Percentiles rank a stretch among this genome's conserved stretches.
Conservation (phyloP, 352 stramenopile genomes). For the Peronospora destructor region DNA sequence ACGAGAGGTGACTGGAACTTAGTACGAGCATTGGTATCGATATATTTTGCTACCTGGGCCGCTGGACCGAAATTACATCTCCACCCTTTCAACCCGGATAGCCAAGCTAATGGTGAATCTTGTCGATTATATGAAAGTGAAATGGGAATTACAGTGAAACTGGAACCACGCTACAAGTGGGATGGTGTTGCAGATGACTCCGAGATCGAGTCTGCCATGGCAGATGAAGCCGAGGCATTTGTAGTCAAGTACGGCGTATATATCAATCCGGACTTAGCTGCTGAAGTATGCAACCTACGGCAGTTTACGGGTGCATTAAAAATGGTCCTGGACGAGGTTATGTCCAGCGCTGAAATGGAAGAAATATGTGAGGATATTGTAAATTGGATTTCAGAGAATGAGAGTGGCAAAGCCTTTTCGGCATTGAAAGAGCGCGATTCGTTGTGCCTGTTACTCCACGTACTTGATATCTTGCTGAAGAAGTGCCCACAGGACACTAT, state of each 20-base stretch:
- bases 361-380: conserved; percentile 71
- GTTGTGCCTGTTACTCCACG: conserved; percentile 65
- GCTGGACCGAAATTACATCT: conserved; percentile 45
- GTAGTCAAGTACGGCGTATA: conserved; percentile 80
- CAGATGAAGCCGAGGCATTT: conserved; percentile 57
- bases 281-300: conserved; percentile 69
- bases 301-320: conserved; percentile 59
- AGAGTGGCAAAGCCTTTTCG: conserved; percentile 39
- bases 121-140: conserved; percentile 53
- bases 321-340: conserved; percentile 65
- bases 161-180: conserved; percentile 37
- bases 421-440: conserved; percentile 51
- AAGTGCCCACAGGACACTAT: conserved; percentile 66
- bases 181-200: conserved; percentile 2
- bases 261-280: conserved; percentile 74
- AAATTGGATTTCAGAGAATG: conserved; percentile 67
- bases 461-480: conserved; percentile 77
- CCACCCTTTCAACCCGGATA: conserved; percentile 31
- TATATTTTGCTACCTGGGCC: conserved; percentile 68
- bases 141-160: conserved; percentile 48
- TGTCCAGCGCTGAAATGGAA: conserved; percentile 74
- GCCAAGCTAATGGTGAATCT: conserved; percentile 12
- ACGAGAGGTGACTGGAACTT: conserved; percentile 79
- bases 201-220: conserved; percentile 15
- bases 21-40: conserved; percentile 68